A percentile compares a stretch with the other conserved stretches of the same genome.
These are phyloP conservation scores for Lyophyllum shimeji DNA, from an alignment of 768 basidiomycete genomes.

Conservation along the genomic window DNA sequence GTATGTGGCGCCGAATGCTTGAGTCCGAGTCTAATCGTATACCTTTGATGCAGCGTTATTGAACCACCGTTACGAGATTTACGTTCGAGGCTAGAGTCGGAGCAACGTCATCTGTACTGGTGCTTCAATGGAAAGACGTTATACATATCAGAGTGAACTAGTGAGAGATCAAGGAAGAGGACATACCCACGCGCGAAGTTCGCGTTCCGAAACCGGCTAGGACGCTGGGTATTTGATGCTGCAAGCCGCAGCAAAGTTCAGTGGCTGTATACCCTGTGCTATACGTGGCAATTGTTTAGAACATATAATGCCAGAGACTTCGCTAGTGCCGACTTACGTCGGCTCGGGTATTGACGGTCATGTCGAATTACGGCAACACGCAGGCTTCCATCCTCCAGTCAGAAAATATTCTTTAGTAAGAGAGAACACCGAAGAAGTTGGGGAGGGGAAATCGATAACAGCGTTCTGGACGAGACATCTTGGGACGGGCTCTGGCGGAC, in stretches of 20 bases:
- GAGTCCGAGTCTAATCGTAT: not conserved
- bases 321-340: not conserved
- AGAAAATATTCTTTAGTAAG: no score
- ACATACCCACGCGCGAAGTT: not conserved
- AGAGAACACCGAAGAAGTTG: no score
- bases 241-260: not conserved
- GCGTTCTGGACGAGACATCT: no score
- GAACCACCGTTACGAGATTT: no score
- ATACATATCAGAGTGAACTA: not conserved
- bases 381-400: no score
- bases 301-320: not conserved
- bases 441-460: no score
- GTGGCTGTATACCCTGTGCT: not conserved
- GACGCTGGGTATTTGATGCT: not conserved
- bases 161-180: not conserved
- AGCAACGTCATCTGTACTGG: no score
- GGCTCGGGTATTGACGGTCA: no score
- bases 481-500: no score
- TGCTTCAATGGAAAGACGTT: not conserved
- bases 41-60: not conserved
- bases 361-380: no score
- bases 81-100: no score
- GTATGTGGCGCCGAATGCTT: not conserved
- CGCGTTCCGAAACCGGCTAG: not conserved
- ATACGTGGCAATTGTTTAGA: not conserved